phyloP scores from a whole-genome alignment of 73 alveolate genomes.

The Paramecium caudatum region DNA sequence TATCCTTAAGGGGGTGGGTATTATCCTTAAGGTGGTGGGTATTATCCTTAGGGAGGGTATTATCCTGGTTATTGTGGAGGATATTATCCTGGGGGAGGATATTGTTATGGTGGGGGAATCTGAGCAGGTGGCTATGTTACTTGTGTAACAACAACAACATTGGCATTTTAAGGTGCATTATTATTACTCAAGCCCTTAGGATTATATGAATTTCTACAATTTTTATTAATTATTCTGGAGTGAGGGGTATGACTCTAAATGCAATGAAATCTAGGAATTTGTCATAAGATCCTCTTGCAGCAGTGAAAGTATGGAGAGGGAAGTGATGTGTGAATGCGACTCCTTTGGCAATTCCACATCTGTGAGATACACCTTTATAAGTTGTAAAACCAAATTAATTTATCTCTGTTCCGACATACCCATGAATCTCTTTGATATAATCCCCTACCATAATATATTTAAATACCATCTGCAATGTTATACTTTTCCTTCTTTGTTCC shows the following conservation, averaged over 20 bases:
- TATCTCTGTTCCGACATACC: constrained; percentile 37
- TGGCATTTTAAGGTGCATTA: not conserved
- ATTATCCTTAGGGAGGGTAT: not conserved
- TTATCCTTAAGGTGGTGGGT: not conserved
- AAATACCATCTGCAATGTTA: not conserved
- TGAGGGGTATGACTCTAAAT: not conserved
- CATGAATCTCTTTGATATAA: constrained; percentile 38
- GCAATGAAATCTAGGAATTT: constrained; percentile 15
- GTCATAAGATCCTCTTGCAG: constrained; percentile 54
- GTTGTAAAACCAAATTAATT: constrained; percentile 52
- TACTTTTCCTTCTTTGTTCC: not conserved
- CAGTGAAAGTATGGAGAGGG: constrained; percentile 19
- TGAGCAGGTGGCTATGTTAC: not conserved
- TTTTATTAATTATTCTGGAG: not conserved
- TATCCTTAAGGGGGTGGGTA: constrained; percentile 1
- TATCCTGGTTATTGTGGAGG: constrained; percentile 14
- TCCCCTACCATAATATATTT: not conserved
- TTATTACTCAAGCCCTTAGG: not conserved
- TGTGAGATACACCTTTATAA: constrained; percentile 6
- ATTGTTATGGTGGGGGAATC: not conserved
- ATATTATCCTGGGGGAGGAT: not conserved
- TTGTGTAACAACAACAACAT: not conserved
- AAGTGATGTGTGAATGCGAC: constrained; percentile 18
- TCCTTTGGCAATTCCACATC: constrained; percentile 39
- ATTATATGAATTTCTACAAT: not conserved